Evolutionary conservation across 176 grass and related monocot genomes (phyloP), one percentile per base, ranked within the genome.

Genomic region (Poa annua): DNA sequence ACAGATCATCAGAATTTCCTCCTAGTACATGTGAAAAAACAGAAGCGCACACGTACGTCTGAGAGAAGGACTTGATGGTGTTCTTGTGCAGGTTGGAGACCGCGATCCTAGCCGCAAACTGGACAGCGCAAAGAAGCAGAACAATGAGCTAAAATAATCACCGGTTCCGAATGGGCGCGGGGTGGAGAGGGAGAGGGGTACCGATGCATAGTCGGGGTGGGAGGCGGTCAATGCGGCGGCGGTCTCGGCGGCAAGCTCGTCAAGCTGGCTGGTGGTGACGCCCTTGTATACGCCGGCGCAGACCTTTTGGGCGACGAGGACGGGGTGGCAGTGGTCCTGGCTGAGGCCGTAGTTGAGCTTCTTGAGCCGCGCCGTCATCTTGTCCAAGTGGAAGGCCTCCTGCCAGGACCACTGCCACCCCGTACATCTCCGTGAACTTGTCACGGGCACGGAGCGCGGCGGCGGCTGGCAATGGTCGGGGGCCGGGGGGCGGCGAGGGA

Each of bases 341-440:
- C 89, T 98, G 73, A 98, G 91, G 25, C 92, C 92, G 45, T 98
- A 98, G 68, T 89, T 93, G 62, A 98, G 87, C 85, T 98, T 98
- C 89, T 98, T 98, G 29, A 98, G 89, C 56, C 96, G 85, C 45
- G 96, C 92, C 21, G 96, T 98, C 83, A 98, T 95, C 89, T 98
- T 98, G 89, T 95, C 96, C 77, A 98, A 98, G 90, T 93, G 96
- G 39, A 98, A 92, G 20, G 85, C 45, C 91, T 98, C 92, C 87
- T 90, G 92, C 61, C n/a, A n/a, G n/a, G n/a, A n/a, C n/a, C n/a
- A n/a, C n/a, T n/a, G n/a, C n/a, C n/a, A 98, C 91, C 6, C 95
- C 96, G 91, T 98, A 95, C 96, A 98, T 96, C 74, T 47, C 74
- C 96, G 90, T 98, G 88, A 95, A 88, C 88, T 86, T 52, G 42